phyloP scores from a whole-genome alignment of 495 filamentous ascomycete genomes.

The Neurospora pannonica region DNA sequence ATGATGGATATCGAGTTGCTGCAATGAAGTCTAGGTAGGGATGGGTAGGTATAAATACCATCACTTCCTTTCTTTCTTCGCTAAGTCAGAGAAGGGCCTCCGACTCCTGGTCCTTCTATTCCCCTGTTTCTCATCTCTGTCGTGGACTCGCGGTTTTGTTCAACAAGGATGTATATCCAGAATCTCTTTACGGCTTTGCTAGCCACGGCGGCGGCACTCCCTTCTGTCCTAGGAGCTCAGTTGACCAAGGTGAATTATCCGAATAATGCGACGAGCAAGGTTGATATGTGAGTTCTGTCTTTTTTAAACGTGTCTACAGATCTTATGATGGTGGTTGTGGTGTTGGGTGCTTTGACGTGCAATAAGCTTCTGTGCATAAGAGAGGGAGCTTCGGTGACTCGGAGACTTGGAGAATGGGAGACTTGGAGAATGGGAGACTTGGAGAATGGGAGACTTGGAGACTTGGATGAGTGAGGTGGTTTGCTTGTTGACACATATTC shows the following conservation, averaged over 20 bases:
- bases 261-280: slow-evolving; percentile 31
- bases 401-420: no score
- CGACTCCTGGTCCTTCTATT: not conserved
- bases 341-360: no score
- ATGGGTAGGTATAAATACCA: not conserved
- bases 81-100: not conserved
- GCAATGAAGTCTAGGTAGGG: not conserved
- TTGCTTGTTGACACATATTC: no score
- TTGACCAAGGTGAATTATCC: slow-evolving; percentile 30
- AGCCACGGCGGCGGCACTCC: not conserved
- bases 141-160: not conserved
- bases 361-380: no score
- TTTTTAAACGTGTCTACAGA: no score
- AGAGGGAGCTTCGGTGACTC: no score
- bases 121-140: not conserved
- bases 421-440: no score
- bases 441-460: no score
- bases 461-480: no score
- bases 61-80: not conserved
- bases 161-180: not conserved
- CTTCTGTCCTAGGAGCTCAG: slow-evolving; percentile 11
- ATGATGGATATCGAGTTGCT: not conserved
- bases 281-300: slow-evolving; percentile 30
- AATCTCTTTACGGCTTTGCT: not conserved
- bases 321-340: not conserved